Percentiles rank a stretch among this genome's conserved stretches.
Evolutionary conservation across 208 protist genomes (phyloP).

Genomic region (Trypanosomatidae sp.): DNA sequence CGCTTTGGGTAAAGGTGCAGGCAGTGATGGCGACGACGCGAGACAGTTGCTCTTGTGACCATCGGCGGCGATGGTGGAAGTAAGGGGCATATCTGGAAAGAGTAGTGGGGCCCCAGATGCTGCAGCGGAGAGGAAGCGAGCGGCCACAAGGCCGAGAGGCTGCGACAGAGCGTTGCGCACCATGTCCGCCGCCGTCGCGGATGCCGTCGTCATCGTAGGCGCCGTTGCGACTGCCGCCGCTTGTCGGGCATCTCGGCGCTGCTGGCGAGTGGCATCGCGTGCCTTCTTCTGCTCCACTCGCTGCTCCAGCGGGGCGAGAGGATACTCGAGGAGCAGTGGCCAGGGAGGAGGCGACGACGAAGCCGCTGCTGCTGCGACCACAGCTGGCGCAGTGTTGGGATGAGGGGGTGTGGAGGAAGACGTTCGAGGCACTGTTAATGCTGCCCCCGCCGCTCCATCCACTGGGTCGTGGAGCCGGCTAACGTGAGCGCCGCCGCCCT

Average conservation of each 20-base stretch:
- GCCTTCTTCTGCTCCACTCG: constrained; percentile 12
- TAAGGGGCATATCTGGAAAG: constrained; percentile 12
- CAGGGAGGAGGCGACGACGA: not conserved
- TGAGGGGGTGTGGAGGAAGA: not conserved
- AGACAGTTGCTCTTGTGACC: not conserved
- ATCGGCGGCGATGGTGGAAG: not conserved
- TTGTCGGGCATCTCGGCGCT: constrained; percentile 18
- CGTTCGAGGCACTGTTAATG: not conserved
- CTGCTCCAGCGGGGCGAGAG: constrained; percentile 13
- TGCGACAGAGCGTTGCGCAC: constrained; percentile 22
- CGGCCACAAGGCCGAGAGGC: constrained; percentile 23
- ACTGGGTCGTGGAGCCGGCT: not conserved
- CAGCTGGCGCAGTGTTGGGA: not conserved
- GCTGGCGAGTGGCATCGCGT: constrained; percentile 14
- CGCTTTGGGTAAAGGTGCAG: not conserved
- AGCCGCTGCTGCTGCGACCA: not conserved
- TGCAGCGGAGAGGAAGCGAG: constrained; percentile 22
- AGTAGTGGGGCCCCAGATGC: constrained; percentile 13
- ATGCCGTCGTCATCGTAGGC: not conserved
- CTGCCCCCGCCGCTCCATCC: not conserved
- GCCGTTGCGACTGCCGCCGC: not conserved
- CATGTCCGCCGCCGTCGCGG: constrained; percentile 16
- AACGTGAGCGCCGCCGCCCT: not conserved
- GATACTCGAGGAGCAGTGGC: constrained; percentile 8
- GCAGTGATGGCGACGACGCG: too few relatives aligned